These are phyloP conservation scores for Colletotrichum lupini DNA, from an alignment of 2,329 filamentous ascomycete species.

Conservation along the genomic window DNA sequence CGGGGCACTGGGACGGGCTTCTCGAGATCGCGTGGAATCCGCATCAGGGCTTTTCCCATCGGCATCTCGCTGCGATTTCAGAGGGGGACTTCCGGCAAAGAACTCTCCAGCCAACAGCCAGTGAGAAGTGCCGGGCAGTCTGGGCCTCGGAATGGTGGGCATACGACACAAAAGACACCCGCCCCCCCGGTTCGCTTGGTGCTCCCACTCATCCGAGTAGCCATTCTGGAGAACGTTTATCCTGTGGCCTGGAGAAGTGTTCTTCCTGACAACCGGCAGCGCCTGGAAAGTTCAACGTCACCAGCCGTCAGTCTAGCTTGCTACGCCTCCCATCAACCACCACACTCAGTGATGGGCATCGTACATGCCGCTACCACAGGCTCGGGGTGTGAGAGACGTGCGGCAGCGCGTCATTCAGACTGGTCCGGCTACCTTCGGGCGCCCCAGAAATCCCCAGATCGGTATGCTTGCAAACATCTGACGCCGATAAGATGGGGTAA, in stretches of 20 bases:
- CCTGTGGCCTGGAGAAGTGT: slow-evolving; percentile 20
- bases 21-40: not conserved
- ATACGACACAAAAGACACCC: not conserved
- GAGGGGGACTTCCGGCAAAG: slow-evolving; percentile 28
- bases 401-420: slow-evolving; percentile 20
- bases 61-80: not conserved
- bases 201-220: slow-evolving; percentile 1
- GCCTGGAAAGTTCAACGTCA: not conserved
- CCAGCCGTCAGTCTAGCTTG: slow-evolving; percentile 13
- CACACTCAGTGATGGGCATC: slow-evolving; percentile 13
- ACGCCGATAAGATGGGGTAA: slow-evolving; percentile 16
- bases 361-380: slow-evolving; percentile 4
- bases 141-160: slow-evolving; percentile 17
- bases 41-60: slow-evolving; percentile 25
- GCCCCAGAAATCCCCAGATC: slow-evolving; percentile 8
- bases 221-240: slow-evolving; percentile 31
- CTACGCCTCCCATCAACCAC: slow-evolving; percentile 1
- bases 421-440: slow-evolving; percentile 27
- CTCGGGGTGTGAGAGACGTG: not conserved
- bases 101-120: slow-evolving; percentile 27
- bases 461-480: not conserved
- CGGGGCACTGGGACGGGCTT: slow-evolving; percentile 16
- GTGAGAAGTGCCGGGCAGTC: slow-evolving; percentile 25
- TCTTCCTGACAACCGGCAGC: slow-evolving; percentile 11
- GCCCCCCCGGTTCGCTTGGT: not conserved